Percentiles rank a stretch among this genome's conserved stretches.
Conservation (phyloP, 2,329 filamentous ascomycete genomes). For the Aspergillus sp. region DNA sequence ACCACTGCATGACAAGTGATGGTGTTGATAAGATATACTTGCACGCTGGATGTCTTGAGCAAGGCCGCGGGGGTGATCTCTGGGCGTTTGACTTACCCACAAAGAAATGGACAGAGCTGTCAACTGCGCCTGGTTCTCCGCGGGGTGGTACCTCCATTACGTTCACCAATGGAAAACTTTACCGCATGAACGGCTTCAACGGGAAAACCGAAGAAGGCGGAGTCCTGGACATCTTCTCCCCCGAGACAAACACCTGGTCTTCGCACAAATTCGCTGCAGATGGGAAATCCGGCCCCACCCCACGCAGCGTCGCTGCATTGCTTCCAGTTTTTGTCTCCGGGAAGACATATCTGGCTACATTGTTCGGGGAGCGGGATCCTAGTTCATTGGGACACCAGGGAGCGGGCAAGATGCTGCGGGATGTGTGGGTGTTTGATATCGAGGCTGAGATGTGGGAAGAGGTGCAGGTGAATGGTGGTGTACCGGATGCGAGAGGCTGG, state of each 20-base stretch:
- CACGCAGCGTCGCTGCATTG: conserved; percentile 46
- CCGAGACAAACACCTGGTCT: conserved; percentile 34
- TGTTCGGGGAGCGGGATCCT: conserved; percentile 51
- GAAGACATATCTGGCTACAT: conserved; percentile 39
- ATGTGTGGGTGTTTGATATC: conserved; percentile 46
- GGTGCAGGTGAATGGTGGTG: conserved; percentile 17
- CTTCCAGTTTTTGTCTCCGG: conserved; percentile 34
- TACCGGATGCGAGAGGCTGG: conserved; percentile 45
- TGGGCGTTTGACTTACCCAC: conserved; percentile 69
- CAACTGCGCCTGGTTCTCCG: conserved; percentile 59
- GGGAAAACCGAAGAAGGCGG: conserved; percentile 64
- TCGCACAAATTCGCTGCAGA: conserved; percentile 29
- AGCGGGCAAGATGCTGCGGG: conserved; percentile 50
- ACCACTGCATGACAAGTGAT: conserved; percentile 57
- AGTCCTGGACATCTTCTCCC: conserved; percentile 56
- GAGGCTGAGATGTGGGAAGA: conserved; percentile 26
- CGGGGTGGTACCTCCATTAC: conserved; percentile 64
- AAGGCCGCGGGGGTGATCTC: conserved; percentile 59
- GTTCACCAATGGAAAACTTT: conserved; percentile 58
- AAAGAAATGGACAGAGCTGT: conserved; percentile 60
- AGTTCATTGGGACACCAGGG: conserved; percentile 48
- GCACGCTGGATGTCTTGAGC: conserved; percentile 66
- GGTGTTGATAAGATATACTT: conserved; percentile 65
- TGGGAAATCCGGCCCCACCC: conserved; percentile 39
- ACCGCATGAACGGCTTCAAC: conserved; percentile 75